Evolutionary conservation across 2,329 filamentous ascomycete species (phyloP).

Genomic region (Phialocephala subalpina): DNA sequence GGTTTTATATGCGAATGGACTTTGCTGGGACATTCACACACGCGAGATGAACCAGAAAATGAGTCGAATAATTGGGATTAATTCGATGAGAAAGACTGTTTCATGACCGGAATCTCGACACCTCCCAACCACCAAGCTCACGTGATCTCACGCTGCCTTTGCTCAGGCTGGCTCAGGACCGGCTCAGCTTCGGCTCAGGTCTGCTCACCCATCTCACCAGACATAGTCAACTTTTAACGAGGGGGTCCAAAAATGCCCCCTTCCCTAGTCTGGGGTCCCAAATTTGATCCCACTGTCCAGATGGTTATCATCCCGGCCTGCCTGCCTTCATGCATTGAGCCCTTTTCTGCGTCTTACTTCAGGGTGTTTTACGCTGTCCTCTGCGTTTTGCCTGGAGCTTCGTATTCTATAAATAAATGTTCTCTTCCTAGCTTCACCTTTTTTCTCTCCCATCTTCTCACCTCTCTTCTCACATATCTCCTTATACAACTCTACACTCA

Average conservation of each 20-base stretch:
- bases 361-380: constrained; percentile 20
- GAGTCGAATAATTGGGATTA: no score
- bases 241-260: constrained; percentile 28
- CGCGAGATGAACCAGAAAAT: no score
- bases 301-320: constrained; percentile 22
- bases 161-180: constrained; percentile 29
- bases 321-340: constrained; percentile 22
- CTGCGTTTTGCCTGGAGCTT: constrained; percentile 20
- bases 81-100: no score
- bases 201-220: constrained; percentile 33
- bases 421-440: constrained; percentile 15
- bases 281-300: constrained; percentile 27
- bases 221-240: constrained; percentile 34
- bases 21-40: no score
- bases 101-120: no score
- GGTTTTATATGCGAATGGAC: no score
- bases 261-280: constrained; percentile 28
- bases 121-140: background rate
- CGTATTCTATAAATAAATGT: constrained; percentile 20
- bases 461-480: constrained; percentile 11
- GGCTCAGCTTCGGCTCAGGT: constrained; percentile 33
- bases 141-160: constrained; percentile 30
- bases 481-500: background rate
- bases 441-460: constrained; percentile 10
- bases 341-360: constrained; percentile 16